These are phyloP conservation scores for Annona squamosa DNA, from an alignment of 164 flowering plant genomes.

Conservation along the genomic window DNA sequence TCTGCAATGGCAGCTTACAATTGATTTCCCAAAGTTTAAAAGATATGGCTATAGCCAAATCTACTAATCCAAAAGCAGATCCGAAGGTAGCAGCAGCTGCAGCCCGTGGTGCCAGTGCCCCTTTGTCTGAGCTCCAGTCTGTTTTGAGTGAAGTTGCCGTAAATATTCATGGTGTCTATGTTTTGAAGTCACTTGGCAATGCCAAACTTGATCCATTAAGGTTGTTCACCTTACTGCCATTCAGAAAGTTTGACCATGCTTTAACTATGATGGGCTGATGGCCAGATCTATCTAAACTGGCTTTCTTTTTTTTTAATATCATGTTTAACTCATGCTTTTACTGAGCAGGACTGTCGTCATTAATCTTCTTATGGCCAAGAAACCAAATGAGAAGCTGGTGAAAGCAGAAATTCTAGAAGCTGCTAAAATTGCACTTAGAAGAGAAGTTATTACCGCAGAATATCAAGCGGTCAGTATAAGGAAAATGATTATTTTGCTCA, in stretches of 20 bases:
- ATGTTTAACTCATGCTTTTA: not conserved
- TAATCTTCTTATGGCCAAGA: conserved; percentile 44
- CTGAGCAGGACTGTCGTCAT: conserved; percentile 63
- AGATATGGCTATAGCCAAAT: conserved; percentile 43
- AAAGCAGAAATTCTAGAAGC: conserved; percentile 55
- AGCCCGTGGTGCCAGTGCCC: conserved; percentile 38
- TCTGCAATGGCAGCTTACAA: conserved; percentile 42
- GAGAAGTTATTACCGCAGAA: conserved; percentile 38
- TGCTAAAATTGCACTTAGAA: conserved; percentile 41
- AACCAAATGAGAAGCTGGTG: conserved; percentile 55
- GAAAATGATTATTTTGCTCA: not conserved
- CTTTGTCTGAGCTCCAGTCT: conserved; percentile 43
- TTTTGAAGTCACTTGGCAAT: conserved; percentile 52
- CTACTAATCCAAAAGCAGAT: conserved; percentile 35
- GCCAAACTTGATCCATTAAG: conserved; percentile 54
- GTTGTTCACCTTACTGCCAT: conserved; percentile 16
- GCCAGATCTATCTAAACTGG: not conserved
- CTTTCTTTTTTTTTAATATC: not conserved
- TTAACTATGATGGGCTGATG: not conserved
- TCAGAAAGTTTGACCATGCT: not conserved
- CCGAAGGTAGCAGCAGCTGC: conserved; percentile 30
- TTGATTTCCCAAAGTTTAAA: conserved; percentile 51
- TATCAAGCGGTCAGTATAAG: conserved; percentile 42
- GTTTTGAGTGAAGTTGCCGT: conserved; percentile 46
- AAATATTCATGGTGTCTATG: conserved; percentile 63